Conservation (phyloP, 768 basidiomycete genomes). For the Xanthoconium stramineum region DNA sequence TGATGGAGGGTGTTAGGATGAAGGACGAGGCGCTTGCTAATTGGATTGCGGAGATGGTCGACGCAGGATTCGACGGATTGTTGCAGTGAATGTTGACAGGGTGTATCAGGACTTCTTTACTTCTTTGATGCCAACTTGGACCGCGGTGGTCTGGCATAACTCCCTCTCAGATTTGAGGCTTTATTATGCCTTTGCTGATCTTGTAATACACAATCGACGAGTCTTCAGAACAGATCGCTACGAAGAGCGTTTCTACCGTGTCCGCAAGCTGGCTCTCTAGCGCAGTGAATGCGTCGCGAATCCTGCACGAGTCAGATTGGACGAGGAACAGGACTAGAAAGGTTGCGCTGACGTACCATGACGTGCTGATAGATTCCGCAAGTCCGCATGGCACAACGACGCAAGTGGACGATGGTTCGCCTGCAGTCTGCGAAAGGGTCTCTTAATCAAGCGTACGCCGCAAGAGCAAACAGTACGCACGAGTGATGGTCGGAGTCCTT, state of each 20-base stretch:
- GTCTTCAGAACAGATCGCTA: constrained; percentile 74
- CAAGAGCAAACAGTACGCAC: constrained; percentile 31
- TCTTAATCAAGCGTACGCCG: background rate
- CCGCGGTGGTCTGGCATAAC: too few relatives aligned
- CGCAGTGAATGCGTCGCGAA: constrained; percentile 52
- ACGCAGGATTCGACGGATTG: constrained; percentile 40
- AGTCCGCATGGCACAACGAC: constrained; percentile 65
- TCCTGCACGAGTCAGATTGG: constrained; percentile 36
- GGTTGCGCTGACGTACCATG: constrained; percentile 44
- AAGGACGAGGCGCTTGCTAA: constrained; percentile 58
- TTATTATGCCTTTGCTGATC: constrained; percentile 71
- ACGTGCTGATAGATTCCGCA: constrained; percentile 60
- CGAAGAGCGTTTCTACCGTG: constrained; percentile 47
- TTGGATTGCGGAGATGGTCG: constrained; percentile 62
- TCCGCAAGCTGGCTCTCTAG: constrained; percentile 30
- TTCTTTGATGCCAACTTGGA: background rate
- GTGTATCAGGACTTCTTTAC: background rate
- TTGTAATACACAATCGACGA: constrained; percentile 86
- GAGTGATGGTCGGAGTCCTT: constrained; percentile 51
- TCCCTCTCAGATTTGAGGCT: constrained; percentile 52
- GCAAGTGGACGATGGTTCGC: constrained; percentile 29
- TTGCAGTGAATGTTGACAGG: constrained; percentile 16
- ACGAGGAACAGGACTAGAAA: background rate
- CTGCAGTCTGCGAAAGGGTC: constrained; percentile 35
- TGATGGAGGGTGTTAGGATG: constrained; percentile 64